These are phyloP conservation scores for Alternaria viburni DNA, from an alignment of 2,329 filamentous ascomycete species.

Conservation along the genomic window DNA sequence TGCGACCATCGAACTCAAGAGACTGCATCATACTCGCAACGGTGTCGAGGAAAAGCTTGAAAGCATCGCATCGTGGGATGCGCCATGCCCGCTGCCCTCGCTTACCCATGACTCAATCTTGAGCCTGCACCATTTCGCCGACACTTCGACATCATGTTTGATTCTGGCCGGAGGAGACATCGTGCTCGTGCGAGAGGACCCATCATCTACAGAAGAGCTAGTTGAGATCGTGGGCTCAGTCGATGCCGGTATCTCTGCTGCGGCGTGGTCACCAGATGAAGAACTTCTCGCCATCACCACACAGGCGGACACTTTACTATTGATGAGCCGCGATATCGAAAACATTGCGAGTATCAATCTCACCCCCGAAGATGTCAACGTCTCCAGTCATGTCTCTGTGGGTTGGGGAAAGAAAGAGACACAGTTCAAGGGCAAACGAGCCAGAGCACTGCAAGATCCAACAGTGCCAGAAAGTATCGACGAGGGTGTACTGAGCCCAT, in stretches of 20 bases:
- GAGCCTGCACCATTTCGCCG: constrained; percentile 83
- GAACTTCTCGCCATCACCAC: constrained; percentile 87
- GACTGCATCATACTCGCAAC: constrained; percentile 53
- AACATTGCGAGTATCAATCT: constrained; percentile 77
- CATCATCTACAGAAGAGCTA: constrained; percentile 70
- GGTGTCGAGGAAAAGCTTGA: constrained; percentile 49
- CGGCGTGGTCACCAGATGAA: constrained; percentile 93
- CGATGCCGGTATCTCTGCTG: constrained; percentile 87
- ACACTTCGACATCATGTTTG: constrained; percentile 77
- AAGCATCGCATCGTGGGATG: constrained; percentile 85
- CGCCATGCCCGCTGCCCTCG: constrained; percentile 78
- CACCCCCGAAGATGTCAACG: constrained; percentile 76
- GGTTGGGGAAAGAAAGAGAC: constrained; percentile 99
- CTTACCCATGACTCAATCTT: constrained; percentile 77
- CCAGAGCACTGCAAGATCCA: constrained; percentile 85
- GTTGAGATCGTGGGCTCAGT: constrained; percentile 97
- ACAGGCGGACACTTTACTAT: constrained; percentile 76
- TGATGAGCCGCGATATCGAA: constrained; percentile 94
- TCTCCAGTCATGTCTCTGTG: constrained; percentile 93
- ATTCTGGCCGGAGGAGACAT: constrained; percentile 92
- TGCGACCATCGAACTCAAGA: constrained; percentile 74
- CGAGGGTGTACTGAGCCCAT: constrained; percentile 74
- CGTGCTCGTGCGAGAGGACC: constrained; percentile 78
- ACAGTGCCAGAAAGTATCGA: constrained; percentile 94
- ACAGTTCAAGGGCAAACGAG: constrained; percentile 92